A percentile compares a stretch with the other conserved stretches of the same genome.
Evolutionary conservation across 192 early-diverging fungal genomes (phyloP).

Genomic region (Irineochytrium annulatum): DNA sequence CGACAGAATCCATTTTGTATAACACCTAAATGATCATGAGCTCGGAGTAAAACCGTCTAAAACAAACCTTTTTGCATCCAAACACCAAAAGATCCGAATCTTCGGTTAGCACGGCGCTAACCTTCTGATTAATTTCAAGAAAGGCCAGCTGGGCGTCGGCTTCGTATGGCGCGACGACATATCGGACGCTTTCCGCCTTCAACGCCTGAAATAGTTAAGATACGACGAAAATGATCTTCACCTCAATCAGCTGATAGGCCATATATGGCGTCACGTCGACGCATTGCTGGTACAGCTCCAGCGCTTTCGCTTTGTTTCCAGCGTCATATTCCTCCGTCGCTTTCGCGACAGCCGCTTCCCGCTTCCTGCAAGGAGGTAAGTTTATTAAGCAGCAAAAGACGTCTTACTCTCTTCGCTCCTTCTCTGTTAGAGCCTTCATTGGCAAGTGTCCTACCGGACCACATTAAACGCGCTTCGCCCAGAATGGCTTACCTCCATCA

Average conservation of each 20-base stretch:
- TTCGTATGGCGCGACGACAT: constrained; percentile 92
- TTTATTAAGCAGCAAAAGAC: background rate
- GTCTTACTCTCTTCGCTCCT: constrained; percentile 54
- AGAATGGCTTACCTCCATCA: constrained; percentile 72
- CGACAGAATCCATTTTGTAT: constrained; percentile 76
- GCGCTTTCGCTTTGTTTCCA: constrained; percentile 60
- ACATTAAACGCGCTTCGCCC: background rate
- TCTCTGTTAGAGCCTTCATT: constrained; percentile 73
- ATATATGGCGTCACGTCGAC: constrained; percentile 80
- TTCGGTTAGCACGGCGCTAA: constrained; percentile 83
- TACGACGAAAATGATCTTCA: constrained; percentile 11
- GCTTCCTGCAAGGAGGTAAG: constrained; percentile 31
- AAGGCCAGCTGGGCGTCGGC: constrained; percentile 94
- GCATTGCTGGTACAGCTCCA: constrained; percentile 66
- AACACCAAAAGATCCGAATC: constrained; percentile 94
- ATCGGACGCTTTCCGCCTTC: constrained; percentile 58
- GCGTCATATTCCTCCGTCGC: constrained; percentile 52
- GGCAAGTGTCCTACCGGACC: constrained; percentile 52
- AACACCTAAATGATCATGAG: constrained; percentile 49
- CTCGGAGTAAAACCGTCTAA: background rate
- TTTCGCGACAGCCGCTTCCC: constrained; percentile 53
- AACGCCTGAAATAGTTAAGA: constrained; percentile 47
- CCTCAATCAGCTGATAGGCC: constrained; percentile 74
- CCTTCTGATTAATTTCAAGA: constrained; percentile 61
- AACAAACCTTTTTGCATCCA: constrained; percentile 74